phyloP scores from a whole-genome alignment of 139 green algal species.

The Mesotaenium endlicherianum region DNA sequence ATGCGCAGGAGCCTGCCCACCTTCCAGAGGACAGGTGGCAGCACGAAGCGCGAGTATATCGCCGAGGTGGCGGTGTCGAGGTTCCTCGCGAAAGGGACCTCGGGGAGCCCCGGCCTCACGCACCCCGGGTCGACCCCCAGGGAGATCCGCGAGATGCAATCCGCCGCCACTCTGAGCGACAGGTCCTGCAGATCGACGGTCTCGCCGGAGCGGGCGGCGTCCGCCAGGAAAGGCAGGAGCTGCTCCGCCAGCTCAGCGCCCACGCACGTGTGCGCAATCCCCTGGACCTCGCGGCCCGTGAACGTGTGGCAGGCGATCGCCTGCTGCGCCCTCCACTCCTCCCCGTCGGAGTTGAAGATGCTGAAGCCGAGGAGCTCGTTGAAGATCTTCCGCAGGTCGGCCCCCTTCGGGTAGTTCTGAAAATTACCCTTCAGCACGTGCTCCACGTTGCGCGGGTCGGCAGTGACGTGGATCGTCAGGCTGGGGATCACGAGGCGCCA shows the following conservation, averaged over 20 bases:
- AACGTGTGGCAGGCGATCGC: conserved; percentile 32
- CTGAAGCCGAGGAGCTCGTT: conserved; percentile 22
- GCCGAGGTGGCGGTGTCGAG: no score
- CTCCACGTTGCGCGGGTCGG: conserved; percentile 16
- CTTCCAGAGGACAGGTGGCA: no score
- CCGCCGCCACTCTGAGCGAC: not conserved
- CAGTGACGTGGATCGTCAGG: not conserved
- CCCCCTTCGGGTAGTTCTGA: conserved; percentile 19
- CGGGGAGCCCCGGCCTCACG: not conserved
- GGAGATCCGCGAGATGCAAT: conserved; percentile 11
- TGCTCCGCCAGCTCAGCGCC: no score
- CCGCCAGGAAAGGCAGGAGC: no score
- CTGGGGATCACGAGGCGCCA: no score
- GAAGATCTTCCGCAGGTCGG: no score
- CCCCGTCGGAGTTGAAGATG: conserved; percentile 36
- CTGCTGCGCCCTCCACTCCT: conserved; percentile 22
- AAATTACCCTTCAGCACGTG: conserved; percentile 42
- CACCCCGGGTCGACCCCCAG: conserved; percentile 7
- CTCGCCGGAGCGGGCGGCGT: no score
- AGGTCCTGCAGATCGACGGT: conserved; percentile 35
- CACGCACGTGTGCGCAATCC: no score
- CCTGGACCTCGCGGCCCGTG: no score
- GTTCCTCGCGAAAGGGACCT: conserved; percentile 3
- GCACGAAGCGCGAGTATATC: no score
- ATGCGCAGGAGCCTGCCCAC: no score